Evolutionary conservation across 75 land plant genomes (phyloP), one percentile per base, ranked within the genome.

Genomic region (Sequoia sempervirens): DNA sequence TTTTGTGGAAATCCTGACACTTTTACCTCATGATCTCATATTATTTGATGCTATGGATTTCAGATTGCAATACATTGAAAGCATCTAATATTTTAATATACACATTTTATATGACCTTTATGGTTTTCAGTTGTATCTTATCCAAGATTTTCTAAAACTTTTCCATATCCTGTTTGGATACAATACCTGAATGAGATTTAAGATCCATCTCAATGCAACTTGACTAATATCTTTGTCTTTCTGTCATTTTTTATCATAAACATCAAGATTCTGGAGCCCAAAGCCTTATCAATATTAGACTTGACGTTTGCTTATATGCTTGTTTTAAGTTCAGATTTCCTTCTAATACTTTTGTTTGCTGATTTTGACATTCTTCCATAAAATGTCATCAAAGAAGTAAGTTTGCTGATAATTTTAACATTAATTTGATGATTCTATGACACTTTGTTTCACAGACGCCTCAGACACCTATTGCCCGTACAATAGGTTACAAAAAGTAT

Each of bases 381-480:
- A 70, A 70, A 10, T 23, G 20, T 70, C 36, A 32, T 70, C 13
- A 70, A 12, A 1, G 34, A 10, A 32, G 36, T 70, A 32, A 30
- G 36, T 79, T 79, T 37, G 15, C 3, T 79, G 37, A 34, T 15
- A 74, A 45, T 83, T 10, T 8, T 85, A 20, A 38, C 11, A 23
- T 7, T 37, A 56, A 23, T 23, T 26, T 41, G 10, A 78, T 78
- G 4, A 78, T 11, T 78, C 28, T 45, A 20, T 80, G 43, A 79
- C 10, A 83, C 36, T 54, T 53, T 47, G 23, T 68, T 87, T 45
- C 66, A 32, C 86, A 98, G 99, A 98, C 98, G 61, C 99, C 99
- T 80, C 99, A 98, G 86, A 84, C 89, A 66, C 99, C 99, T 23
- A 91, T 98, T 83, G 97, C 97, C 0, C 93, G 93, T 41, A 98